Evolutionary conservation across 768 basidiomycete genomes (phyloP).

Genomic region (Kwoniella sp.): DNA sequence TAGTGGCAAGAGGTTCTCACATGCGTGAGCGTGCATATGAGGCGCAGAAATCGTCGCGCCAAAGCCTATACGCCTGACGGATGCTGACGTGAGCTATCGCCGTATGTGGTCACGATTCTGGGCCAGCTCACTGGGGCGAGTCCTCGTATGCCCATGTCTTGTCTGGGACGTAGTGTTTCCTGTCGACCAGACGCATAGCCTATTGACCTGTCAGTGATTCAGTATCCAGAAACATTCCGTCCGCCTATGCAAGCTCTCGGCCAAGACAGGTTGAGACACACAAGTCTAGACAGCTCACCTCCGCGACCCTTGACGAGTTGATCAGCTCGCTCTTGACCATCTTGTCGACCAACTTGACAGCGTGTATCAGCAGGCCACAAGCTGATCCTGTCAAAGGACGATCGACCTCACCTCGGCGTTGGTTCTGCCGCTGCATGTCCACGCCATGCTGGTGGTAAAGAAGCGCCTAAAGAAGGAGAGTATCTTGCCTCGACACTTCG

Average conservation of each 20-base stretch:
- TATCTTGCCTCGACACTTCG: neutral
- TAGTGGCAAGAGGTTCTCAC: conserved; percentile 69
- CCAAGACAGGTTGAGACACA: neutral
- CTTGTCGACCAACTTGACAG: conserved; percentile 61
- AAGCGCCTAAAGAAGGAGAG: too few relatives aligned
- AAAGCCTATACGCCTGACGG: conserved; percentile 64
- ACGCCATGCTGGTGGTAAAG: conserved; percentile 38
- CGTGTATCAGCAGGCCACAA: too few relatives aligned
- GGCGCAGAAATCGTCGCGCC: conserved; percentile 93
- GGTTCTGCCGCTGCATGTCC: conserved; percentile 64
- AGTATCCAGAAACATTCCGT: too few relatives aligned
- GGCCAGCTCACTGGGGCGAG: conserved; percentile 61
- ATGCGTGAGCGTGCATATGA: conserved; percentile 92
- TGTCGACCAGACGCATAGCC: conserved; percentile 69
- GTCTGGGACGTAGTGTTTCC: conserved; percentile 63
- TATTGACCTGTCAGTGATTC: too few relatives aligned
- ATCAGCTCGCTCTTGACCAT: conserved; percentile 60
- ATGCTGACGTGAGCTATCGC: neutral
- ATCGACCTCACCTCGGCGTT: conserved; percentile 60
- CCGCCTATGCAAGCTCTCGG: too few relatives aligned
- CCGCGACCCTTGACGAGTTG: conserved; percentile 57
- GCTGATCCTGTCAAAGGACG: too few relatives aligned
- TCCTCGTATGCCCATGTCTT: conserved; percentile 65
- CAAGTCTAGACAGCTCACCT: conserved; percentile 53
- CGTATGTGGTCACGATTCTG: neutral